Base-by-base conservation (phyloP, 2,329 filamentous ascomycete genomes). In the Mycogone perniciosa region DNA sequence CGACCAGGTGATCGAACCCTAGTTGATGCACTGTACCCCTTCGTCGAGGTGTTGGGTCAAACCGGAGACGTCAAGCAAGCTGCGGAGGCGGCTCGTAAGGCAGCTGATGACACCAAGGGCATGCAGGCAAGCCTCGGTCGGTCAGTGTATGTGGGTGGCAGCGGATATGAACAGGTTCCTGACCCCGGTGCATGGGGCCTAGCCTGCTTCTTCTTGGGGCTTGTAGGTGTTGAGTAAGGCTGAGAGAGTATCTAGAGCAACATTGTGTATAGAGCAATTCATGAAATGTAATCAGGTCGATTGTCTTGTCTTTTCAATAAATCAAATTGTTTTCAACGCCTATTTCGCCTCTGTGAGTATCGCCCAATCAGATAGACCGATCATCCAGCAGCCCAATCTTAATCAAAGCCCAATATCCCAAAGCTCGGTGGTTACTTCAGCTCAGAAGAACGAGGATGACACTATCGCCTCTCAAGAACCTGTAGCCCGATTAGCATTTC, bases 121-220 rank as follows among this genome's bases (percentile, higher is more conserved):
- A 96, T 99, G 91, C 82, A 86, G 67, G 89, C 93, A 39, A 93
- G 85, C 60, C 73, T 99, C 38, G 93, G 93, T 6, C 59, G 75
- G 54, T 64, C 69, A 1, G 70, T 72, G 5, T 72, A 72, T 51
- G 65, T 72, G 5, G 70, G 70, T 31, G 55, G 86, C 4, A 69
- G 65, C 48, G 69, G 69, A 10, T 72, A 71, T 47, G 64, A 72
- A 56, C 64, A 72, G 60, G 78, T 78, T 7, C 79, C 78, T 0
- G 78, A 82, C 48, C 79, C 79, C 53, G 93, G 93, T n/a, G 82
- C 82, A 11, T 84, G 77, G 75, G 82, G 81, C 0, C 63, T 97
- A 57, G 85, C 86, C 33, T 82, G 85, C 66, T 91, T 99, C 70
- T 85, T 96, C 69, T 72, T 79, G 41, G 93, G 92, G 0, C 64